Evolutionary conservation across 176 grass and related monocot species (phyloP).

Genomic region (Eragrostis nindensis): DNA sequence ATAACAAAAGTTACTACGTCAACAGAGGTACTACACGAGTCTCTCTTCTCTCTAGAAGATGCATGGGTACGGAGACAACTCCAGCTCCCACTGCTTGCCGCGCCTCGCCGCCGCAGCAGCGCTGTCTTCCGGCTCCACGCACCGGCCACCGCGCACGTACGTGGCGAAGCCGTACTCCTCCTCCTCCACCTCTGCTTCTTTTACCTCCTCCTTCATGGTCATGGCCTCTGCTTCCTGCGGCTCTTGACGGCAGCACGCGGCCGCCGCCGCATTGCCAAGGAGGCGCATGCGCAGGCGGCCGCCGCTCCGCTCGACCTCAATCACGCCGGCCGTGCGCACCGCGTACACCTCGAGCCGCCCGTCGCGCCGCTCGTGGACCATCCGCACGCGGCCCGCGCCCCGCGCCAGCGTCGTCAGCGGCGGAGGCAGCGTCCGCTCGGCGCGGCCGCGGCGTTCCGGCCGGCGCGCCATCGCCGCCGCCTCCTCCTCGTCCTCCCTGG

Average conservation of each 20-base stretch:
- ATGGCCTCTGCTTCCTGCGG: not conserved
- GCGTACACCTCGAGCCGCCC: constrained; percentile 69
- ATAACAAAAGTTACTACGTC: not conserved
- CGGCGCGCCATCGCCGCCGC: not conserved
- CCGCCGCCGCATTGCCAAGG: constrained; percentile 13
- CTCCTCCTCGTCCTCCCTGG: constrained; percentile 25
- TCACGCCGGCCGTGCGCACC: constrained; percentile 37
- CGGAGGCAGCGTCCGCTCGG: constrained; percentile 45
- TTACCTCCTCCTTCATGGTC: not conserved
- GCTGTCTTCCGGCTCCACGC: constrained; percentile 39
- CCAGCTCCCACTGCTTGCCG: not conserved
- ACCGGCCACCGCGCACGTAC: constrained; percentile 48
- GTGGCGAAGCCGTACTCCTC: constrained; percentile 29
- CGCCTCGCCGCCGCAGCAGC: not conserved
- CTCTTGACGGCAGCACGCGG: constrained; percentile 25
- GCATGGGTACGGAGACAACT: not conserved
- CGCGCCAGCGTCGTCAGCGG: constrained; percentile 57
- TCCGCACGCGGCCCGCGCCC: constrained; percentile 39
- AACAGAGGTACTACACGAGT: no score
- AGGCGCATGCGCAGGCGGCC: constrained; percentile 63
- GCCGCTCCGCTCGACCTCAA: constrained; percentile 65
- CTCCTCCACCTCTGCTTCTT: not conserved
- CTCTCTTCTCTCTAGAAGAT: not conserved
- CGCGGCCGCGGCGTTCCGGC: not conserved
- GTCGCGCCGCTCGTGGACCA: constrained; percentile 62